phyloP scores from a whole-genome alignment of 2,329 filamentous ascomycete species.

The Thelonectria rubi region DNA sequence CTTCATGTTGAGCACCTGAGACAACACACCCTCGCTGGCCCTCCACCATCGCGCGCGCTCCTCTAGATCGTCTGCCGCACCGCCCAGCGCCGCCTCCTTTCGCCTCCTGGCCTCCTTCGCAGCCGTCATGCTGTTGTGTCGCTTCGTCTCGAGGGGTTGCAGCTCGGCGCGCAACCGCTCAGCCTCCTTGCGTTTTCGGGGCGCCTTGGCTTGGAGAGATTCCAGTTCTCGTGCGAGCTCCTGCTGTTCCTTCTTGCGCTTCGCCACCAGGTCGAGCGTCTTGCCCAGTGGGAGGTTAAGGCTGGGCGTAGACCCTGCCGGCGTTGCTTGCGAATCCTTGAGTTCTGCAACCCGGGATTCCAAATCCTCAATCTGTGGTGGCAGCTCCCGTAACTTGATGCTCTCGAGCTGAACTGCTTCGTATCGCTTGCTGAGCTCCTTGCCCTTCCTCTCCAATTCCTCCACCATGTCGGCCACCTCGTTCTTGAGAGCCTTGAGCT shows the following conservation, averaged over 20 bases:
- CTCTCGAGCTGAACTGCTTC: conserved; percentile 61
- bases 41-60: conserved; percentile 79
- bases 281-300: conserved; percentile 66
- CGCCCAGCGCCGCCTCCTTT: conserved; percentile 71
- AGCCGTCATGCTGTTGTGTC: conserved; percentile 69
- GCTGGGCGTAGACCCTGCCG: conserved; percentile 49
- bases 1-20: conserved; percentile 68
- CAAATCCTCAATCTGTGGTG: conserved; percentile 57
- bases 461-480: conserved; percentile 78
- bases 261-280: conserved; percentile 63
- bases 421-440: conserved; percentile 65
- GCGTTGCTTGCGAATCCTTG: conserved; percentile 49
- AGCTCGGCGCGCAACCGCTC: conserved; percentile 75
- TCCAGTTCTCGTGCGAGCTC: conserved; percentile 72
- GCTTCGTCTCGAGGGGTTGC: conserved; percentile 72
- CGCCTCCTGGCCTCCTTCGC: conserved; percentile 76
- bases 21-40: conserved; percentile 71
- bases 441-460: conserved; percentile 73
- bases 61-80: conserved; percentile 77
- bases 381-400: conserved; percentile 60
- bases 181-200: conserved; percentile 72
- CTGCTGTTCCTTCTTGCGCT: conserved; percentile 59
- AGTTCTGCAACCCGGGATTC: conserved; percentile 59
- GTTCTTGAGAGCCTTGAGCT: conserved; percentile 80
- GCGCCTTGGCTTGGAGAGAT: conserved; percentile 67